These are phyloP conservation scores for Pneumocystis murina DNA, from an alignment of 1,139 yeast genomes.

Conservation along the genomic window DNA sequence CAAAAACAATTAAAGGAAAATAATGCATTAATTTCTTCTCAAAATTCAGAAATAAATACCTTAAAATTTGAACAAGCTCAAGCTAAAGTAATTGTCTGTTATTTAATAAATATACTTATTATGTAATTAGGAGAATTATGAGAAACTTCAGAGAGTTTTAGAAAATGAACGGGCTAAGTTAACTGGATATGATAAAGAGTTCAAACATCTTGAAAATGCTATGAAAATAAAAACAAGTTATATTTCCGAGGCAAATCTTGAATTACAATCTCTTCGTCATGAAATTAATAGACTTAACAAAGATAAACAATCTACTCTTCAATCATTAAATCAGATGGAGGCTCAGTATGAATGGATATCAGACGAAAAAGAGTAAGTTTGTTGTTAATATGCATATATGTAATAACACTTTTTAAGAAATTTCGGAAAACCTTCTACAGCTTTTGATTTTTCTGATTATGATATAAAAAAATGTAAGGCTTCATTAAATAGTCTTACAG, in stretches of 20 bases:
- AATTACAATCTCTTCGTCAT: conserved; percentile 45
- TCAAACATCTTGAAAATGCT: conserved; percentile 44
- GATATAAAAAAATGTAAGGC: conserved; percentile 49
- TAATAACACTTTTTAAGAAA: conserved; percentile 11
- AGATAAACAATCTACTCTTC: conserved; percentile 31
- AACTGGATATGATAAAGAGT: conserved; percentile 63
- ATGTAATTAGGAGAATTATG: conserved; percentile 8
- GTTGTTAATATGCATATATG: conserved; percentile 25
- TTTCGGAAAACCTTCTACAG: conserved; percentile 26
- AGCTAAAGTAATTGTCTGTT: conserved; percentile 4
- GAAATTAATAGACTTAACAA: conserved; percentile 46
- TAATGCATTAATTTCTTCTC: not conserved
- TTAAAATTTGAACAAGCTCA: conserved; percentile 9
- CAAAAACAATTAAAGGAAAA: conserved; percentile 11
- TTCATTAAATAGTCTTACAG: conserved; percentile 43
- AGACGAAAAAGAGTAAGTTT: conserved; percentile 43
- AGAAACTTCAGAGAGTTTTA: conserved; percentile 25
- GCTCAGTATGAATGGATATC: conserved; percentile 58
- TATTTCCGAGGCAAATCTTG: conserved; percentile 38
- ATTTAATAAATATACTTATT: conserved; percentile 8
- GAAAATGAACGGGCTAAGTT: conserved; percentile 51
- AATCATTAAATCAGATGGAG: conserved; percentile 35
- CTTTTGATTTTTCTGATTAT: conserved; percentile 33
- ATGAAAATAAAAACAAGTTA: conserved; percentile 38
- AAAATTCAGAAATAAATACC: conserved; percentile 5